Evolutionary conservation across 208 protist species (phyloP), one percentile per base, ranked within the genome.

Genomic region (Wallacemonas sp.): DNA sequence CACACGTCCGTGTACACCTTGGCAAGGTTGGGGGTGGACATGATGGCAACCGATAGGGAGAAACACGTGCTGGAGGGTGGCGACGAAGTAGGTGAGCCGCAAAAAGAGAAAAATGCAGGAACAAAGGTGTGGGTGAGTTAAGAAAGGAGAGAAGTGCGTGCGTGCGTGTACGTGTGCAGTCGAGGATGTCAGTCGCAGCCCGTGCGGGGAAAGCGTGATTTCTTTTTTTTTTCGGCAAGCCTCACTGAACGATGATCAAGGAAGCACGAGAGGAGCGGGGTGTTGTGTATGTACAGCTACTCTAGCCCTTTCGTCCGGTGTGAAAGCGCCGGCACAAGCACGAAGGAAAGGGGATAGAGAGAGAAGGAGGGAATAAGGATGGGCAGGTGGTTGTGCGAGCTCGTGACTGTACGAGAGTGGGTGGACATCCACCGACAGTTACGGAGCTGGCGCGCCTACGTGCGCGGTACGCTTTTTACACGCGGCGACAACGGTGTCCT

Each of bases 1-100:
- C 90, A 95, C 15, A 73, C 79, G 37, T 62, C 72, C n/a, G 86
- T 58, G 76, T 95, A 95, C 61, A 81, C 61, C 54, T 48, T 53
- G 0, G 76, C 67, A 4, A 57, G 29, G 9, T 57, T 32, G 29
- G 12, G 33, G 30, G 50, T 8, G 24, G 50, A 27, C 50, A 57
- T 57, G 26, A 27, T 21, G 26, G n/a, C n/a, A n/a, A n/a, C n/a
- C n/a, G n/a, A n/a, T n/a, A 19, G 8, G 6, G 30, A 13, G 45
- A 53, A 50, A 29, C 44, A 50, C 37, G 37, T 42, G 17, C 37
- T 42, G 12, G 37, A n/a, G 37, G 13, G 37, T 42, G 37, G 17
- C 12, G 12, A 42, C 37, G 12, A 42, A 42, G 37, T 42, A 42
- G 37, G 17, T n/a, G 17, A 42, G 37, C 24, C 12, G 30, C 4